Percentiles rank a stretch among this genome's conserved stretches.
Evolutionary conservation across 2,329 filamentous ascomycete species (phyloP).

Genomic region (Fusarium globosum): DNA sequence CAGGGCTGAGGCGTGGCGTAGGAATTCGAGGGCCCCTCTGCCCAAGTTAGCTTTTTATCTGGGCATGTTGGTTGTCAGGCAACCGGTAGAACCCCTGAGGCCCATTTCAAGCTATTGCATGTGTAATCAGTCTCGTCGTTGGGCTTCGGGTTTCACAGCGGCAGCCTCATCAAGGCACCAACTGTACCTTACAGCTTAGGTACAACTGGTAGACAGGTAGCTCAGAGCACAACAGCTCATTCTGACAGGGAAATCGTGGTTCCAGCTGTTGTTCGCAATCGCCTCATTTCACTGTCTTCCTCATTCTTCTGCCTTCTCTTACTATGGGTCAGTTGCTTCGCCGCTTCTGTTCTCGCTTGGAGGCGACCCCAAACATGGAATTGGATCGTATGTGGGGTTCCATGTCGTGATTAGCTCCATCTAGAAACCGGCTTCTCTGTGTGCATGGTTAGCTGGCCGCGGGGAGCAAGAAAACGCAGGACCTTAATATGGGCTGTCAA

Average conservation of each 20-base stretch:
- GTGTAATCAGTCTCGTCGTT: constrained; percentile 5
- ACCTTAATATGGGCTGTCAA: too few relatives aligned
- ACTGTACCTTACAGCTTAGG: constrained; percentile 15
- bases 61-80: constrained; percentile 6
- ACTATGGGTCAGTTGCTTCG: constrained; percentile 2
- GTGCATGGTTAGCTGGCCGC: not conserved
- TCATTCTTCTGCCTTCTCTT: constrained; percentile 15
- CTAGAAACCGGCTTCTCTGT: not conserved
- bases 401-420: constrained; percentile 25
- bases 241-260: not conserved
- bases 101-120: not conserved
- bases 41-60: constrained; percentile 12
- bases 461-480: not conserved
- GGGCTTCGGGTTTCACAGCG: constrained; percentile 26
- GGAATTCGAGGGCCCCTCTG: constrained; percentile 6
- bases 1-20: constrained; percentile 35
- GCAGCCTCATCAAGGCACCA: constrained; percentile 16
- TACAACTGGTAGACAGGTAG: not conserved
- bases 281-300: constrained; percentile 2
- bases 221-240: not conserved
- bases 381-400: constrained; percentile 17
- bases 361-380: constrained; percentile 14
- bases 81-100: constrained; percentile 12
- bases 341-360: not conserved
- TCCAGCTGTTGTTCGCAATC: not conserved